phyloP scores from a whole-genome alignment of 805 yeast species.

The Candida nonsorbophila region DNA sequence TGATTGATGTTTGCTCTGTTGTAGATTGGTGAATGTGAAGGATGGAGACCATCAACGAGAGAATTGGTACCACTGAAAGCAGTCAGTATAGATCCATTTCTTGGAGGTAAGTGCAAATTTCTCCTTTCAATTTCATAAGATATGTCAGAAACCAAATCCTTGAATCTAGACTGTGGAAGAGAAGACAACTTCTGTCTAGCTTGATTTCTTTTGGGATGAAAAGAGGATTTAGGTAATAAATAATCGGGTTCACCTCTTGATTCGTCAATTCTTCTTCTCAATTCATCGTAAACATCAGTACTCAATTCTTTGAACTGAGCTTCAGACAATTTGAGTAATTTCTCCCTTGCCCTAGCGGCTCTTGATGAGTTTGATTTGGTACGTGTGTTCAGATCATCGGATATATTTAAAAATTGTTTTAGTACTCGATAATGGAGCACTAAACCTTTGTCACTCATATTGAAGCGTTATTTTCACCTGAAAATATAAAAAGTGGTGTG shows the following conservation, averaged over 20 bases:
- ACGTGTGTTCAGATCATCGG: constrained; percentile 40
- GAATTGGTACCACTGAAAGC: too few relatives aligned
- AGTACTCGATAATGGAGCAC: constrained; percentile 45
- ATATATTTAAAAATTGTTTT: constrained; percentile 45
- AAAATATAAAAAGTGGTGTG: constrained; percentile 7
- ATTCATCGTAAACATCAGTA: constrained; percentile 92
- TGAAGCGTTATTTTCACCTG: constrained; percentile 14
- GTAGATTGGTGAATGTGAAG: too few relatives aligned
- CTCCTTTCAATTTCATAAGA: constrained; percentile 81
- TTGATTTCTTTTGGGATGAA: constrained; percentile 92
- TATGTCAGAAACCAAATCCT: constrained; percentile 87
- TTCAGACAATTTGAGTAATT: constrained; percentile 70
- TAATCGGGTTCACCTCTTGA: constrained; percentile 54
- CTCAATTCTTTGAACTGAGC: constrained; percentile 86
- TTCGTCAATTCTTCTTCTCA: constrained; percentile 69
- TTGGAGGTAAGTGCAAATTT: constrained; percentile 38
- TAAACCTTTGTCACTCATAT: constrained; percentile 31
- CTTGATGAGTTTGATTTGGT: constrained; percentile 43
- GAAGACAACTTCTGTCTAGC: constrained; percentile 89
- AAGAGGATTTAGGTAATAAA: constrained; percentile 62
- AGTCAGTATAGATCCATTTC: too few relatives aligned
- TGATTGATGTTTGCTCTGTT: too few relatives aligned
- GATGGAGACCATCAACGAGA: too few relatives aligned
- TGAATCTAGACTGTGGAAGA: constrained; percentile 75
- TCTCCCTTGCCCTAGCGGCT: constrained; percentile 80